Base-by-base conservation (phyloP, 148 eudicot genomes). In the Rheum nobile region DNA sequence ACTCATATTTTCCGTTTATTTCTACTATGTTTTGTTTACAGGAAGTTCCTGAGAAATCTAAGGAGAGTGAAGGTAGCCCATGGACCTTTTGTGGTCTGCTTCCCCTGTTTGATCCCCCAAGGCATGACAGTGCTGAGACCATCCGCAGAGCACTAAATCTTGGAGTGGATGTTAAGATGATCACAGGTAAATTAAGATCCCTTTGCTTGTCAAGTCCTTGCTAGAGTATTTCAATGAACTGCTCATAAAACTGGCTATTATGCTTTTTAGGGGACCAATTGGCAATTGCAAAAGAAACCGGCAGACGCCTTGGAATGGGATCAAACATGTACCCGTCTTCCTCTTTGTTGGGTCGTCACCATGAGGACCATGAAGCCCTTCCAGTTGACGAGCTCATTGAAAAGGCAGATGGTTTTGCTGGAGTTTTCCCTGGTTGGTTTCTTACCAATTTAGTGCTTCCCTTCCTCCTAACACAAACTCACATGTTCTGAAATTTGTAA, bases 91-190 rank as follows among this genome's bases (percentile, higher is more conserved):
- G 90, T 81, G 93, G 87, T 34, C 77, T 89, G 74, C 77, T 89
- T 78, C 87, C 93, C 63, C 85, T 89, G 76, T 89, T 89, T 78
- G 93, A 89, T 85, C 93, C 93, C 52, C 93, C 93, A 55, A 87
- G 93, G 78, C 90, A 87, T 74, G 93, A 89, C 72, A 89, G 93
- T 77, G 90, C 93, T 39, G 93, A 89, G 79, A 89, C 93, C 71
- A 89, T 89, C 52, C 86, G 82, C 75, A 78, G 88, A 81, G 88
- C 93, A 75, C 93, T 89, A 73, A 78, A 89, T 71, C 90, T 89
- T 73, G 93, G 93, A 50, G 93, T 89, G 74, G 81, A 82, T 82
- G 93, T 89, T 22, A 89, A 89, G 83, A 89, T 89, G 93, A 89
- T 89, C 71, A 89, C 93, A 78, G 93, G 93, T 85, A 75, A 29